A percentile compares a stretch with the other conserved stretches of the same genome.
These are phyloP conservation scores for Ceratocystis albifundus DNA, from an alignment of 2,329 filamentous ascomycete genomes.

Conservation along the genomic window DNA sequence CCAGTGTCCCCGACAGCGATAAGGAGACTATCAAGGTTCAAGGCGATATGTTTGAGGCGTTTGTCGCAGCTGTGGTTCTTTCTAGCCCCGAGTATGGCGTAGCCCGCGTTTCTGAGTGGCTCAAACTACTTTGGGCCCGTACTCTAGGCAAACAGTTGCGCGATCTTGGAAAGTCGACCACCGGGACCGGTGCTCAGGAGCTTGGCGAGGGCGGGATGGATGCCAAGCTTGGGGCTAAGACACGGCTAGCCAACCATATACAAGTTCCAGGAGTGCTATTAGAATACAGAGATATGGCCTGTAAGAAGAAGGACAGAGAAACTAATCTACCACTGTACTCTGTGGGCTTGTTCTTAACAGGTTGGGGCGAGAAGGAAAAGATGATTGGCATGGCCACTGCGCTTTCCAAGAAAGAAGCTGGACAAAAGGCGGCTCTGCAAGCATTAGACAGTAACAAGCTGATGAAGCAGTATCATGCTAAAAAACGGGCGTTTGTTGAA, in stretches of 20 bases:
- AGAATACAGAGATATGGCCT: slow-evolving; percentile 46
- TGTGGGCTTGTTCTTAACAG: slow-evolving; percentile 53
- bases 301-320: slow-evolving; percentile 43
- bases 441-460: slow-evolving; percentile 57
- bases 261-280: slow-evolving; percentile 47
- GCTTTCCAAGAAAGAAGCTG: slow-evolving; percentile 57
- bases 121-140: slow-evolving; percentile 61
- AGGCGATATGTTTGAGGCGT: slow-evolving; percentile 85
- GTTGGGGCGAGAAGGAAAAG: slow-evolving; percentile 54
- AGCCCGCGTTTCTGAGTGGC: slow-evolving; percentile 52
- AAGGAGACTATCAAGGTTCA: slow-evolving; percentile 59
- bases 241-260: slow-evolving; percentile 41
- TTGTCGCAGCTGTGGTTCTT: slow-evolving; percentile 66
- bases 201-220: slow-evolving; percentile 24
- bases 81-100: slow-evolving; percentile 55
- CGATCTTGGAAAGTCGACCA: slow-evolving; percentile 21
- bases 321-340: slow-evolving; percentile 47
- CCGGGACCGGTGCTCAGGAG: slow-evolving; percentile 29
- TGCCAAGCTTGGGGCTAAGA: slow-evolving; percentile 35
- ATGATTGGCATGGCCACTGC: slow-evolving; percentile 53
- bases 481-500: slow-evolving; percentile 37
- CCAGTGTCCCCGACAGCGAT: slow-evolving; percentile 34
- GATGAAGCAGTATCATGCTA: slow-evolving; percentile 39
- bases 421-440: slow-evolving; percentile 50
- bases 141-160: slow-evolving; percentile 47